Base-by-base conservation (phyloP, 345 rosid genomes). In the Eucalyptus cladocalyx region DNA sequence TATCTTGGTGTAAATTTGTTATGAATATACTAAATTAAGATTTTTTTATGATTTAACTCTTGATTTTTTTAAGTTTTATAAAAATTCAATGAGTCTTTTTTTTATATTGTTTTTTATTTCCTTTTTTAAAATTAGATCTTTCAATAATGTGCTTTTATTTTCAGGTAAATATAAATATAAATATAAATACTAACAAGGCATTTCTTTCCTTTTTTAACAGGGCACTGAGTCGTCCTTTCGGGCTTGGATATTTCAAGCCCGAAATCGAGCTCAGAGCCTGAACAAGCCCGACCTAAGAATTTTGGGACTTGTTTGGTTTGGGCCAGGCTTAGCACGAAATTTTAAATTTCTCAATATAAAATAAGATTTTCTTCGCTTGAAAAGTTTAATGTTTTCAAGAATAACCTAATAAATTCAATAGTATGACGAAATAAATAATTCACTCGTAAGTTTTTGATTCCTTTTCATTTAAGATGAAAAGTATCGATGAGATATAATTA, bases 1-100 rank as follows among this genome's bases (percentile, higher is more conserved):
- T 8, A 19, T 8, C 1, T 19, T 7, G 2, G 2, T 8, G 4
- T 58, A 26, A 58, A 11, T 58, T 26, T 2, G 7, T 58, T 8
- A 10, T 1, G 14, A 0, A 11, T 58, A 0, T 58, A 5, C 0
- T 6, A 26, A 4, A 2, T 58, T 58, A 28, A 0, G 14, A 3
- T 10, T 24, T 51, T 1, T 58, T 26, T 11, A 0, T 58, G 15
- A 3, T 58, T 24, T 5, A 24, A 26, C n/a, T 26, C 24, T 53
- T 7, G 56, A 53, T 60, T 60, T 23, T 26, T 60, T 26, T 12
- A 28, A 28, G 0, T 26, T 26, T 28, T 12, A 60, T 60, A 1
- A 6, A 60, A 60, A 60, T 28, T 60, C 4, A 2, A 60, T 60
- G 14, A 60, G 9, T 30, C 11, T 8, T 32, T 8, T 8, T n/a